Evolutionary conservation across 2,329 filamentous ascomycete species (phyloP), one percentile per base, ranked within the genome.

Genomic region (Beauveria pseudobassiana): DNA sequence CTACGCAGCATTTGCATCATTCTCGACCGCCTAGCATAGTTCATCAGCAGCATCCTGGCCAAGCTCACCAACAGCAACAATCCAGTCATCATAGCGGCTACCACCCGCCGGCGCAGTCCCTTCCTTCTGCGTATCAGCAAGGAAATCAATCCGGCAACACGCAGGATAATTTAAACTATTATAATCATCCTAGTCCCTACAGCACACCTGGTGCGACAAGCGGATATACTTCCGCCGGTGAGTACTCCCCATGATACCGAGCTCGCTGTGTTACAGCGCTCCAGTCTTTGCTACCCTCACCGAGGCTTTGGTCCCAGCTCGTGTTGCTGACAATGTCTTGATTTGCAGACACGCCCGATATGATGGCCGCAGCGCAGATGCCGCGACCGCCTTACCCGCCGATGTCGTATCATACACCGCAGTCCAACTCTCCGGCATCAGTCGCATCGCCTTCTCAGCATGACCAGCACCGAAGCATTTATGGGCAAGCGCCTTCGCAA

Each of bases 381-480:
- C 89, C 91, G 75, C 85, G 88, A 74, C 85, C 87, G 68, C 84
- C 87, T 52, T 96, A 96, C 73, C 93, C 93, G 68, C 91, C 91
- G 64, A 96, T 96, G 72, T 82, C 82, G 38, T 97, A 97, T 74
- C 91, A 97, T 75, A 96, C 93, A 20, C 92, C 93, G 61, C 93
- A 97, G 78, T 96, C 93, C 62, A 96, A 93, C 76, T 96, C 93
- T 61, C 93, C 93, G 54, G 91, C 91, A 45, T 96, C 93, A 56
- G 93, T 97, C 69, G 90, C 93, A 65, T 97, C 93, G 40, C 88
- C 91, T 24, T 91, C 92, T 62, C 84, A 87, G 62, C 92, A 96
- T 76, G 93, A 98, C 72, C 91, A 93, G 71, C 91, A 96, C 77
- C 83, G 93, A 68, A 88, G 86, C 69, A 84, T 98, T 72, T 98